Percentiles rank a stretch among this genome's conserved stretches.
Evolutionary conservation across 1,284 basidiomycete species (phyloP).

Genomic region (Sphaerobolus stellatus): DNA sequence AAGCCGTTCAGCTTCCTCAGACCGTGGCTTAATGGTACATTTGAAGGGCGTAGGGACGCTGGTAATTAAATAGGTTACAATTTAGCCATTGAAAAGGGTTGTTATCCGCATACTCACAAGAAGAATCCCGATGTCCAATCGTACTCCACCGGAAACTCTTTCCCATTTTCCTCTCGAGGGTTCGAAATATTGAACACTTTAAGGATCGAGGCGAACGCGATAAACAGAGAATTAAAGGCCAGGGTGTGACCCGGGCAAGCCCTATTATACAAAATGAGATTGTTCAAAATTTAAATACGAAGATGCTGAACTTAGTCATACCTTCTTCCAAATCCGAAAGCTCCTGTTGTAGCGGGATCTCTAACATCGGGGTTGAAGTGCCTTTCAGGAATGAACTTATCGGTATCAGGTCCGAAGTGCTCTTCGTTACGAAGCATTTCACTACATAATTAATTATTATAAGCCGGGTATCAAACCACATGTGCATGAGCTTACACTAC

Average conservation of each 20-base stretch:
- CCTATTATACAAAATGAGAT: not conserved
- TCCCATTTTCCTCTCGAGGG: not conserved
- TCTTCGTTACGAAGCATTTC: not conserved
- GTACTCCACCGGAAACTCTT: not conserved
- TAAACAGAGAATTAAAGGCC: not conserved
- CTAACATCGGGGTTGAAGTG: not conserved
- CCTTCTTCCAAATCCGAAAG: constrained; percentile 1
- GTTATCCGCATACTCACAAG: not conserved
- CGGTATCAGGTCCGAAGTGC: not conserved
- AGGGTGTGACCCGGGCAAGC: not conserved
- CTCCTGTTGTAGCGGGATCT: not conserved
- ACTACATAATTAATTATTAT: not conserved
- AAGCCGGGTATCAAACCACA: not conserved
- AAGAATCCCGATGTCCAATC: not conserved
- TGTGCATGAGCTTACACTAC: not conserved
- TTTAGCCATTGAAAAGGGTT: not conserved
- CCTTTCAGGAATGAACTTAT: not conserved
- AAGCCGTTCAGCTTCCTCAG: constrained; percentile 49
- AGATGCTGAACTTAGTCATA: not conserved
- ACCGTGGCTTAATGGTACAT: constrained; percentile 58
- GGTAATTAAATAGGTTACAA: not conserved
- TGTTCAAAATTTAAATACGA: no score
- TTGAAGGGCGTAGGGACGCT: constrained; percentile 61
- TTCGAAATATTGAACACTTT: not conserved
- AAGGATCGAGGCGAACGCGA: not conserved